Percentiles rank a stretch among this genome's conserved stretches.
phyloP scores from a whole-genome alignment of 768 basidiomycete species.

The Mycena rebaudengoi region DNA sequence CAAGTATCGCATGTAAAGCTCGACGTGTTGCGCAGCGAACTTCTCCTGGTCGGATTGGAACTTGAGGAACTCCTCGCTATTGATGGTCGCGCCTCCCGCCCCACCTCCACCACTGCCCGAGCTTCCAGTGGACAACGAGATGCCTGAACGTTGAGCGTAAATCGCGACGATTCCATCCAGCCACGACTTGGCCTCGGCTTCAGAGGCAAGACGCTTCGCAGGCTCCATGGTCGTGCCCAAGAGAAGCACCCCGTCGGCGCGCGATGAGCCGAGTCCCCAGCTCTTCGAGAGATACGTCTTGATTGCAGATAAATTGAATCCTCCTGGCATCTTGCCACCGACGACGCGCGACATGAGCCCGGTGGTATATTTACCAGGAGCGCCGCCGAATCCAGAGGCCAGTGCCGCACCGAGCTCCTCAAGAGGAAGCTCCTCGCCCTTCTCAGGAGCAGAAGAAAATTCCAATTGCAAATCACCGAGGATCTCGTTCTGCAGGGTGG shows the following conservation, averaged over 20 bases:
- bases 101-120: slow-evolving; percentile 68
- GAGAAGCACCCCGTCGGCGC: slow-evolving; percentile 90
- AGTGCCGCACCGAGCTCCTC: slow-evolving; percentile 94
- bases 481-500: slow-evolving; percentile 98
- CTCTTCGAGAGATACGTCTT: slow-evolving; percentile 89
- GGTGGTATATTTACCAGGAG: slow-evolving; percentile 92
- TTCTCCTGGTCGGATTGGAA: slow-evolving; percentile 94
- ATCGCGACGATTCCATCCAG: slow-evolving; percentile 83
- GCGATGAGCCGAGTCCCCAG: slow-evolving; percentile 94
- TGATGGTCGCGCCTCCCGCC: slow-evolving; percentile 87
- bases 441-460: slow-evolving; percentile 95
- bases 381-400: slow-evolving; percentile 81
- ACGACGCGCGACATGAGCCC: slow-evolving; percentile 91
- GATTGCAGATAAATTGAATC: slow-evolving; percentile 93
- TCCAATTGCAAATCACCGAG: slow-evolving; percentile 96
- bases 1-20: slow-evolving; percentile 97
- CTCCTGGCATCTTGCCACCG: slow-evolving; percentile 98
- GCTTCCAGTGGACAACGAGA: slow-evolving; percentile 78
- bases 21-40: slow-evolving; percentile 92
- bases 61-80: slow-evolving; percentile 97
- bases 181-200: slow-evolving; percentile 94
- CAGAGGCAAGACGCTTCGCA: slow-evolving; percentile 89
- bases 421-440: slow-evolving; percentile 95
- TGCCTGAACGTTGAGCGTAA: slow-evolving; percentile 91
- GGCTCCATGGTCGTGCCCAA: slow-evolving; percentile 94